A percentile compares a stretch with the other conserved stretches of the same genome.
phyloP scores from a whole-genome alignment of 1,284 basidiomycete genomes.

The Leccinum fuscescens region DNA sequence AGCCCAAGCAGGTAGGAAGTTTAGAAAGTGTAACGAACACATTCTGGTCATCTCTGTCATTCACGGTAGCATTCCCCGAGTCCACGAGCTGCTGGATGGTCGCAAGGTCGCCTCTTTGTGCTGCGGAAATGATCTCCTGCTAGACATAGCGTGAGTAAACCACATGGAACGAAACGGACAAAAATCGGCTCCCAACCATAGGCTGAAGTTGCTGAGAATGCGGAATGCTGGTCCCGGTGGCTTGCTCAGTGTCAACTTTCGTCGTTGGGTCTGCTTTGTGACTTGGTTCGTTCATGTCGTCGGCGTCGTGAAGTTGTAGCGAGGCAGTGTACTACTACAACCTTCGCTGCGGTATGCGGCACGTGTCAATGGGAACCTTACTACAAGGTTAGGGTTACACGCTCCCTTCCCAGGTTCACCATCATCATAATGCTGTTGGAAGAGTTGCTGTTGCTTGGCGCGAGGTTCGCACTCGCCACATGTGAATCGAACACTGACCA shows the following conservation, averaged over 20 bases:
- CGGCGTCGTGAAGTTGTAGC: slow-evolving; percentile 11
- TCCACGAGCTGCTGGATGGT: slow-evolving; percentile 70
- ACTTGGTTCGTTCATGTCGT: slow-evolving; percentile 33
- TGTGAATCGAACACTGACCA: slow-evolving; percentile 1
- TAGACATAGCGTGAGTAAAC: slow-evolving; percentile 16
- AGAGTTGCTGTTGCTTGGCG: slow-evolving; percentile 14
- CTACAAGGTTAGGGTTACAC: slow-evolving; percentile 30
- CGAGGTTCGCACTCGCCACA: slow-evolving; percentile 21
- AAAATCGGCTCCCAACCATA: slow-evolving; percentile 17
- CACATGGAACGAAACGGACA: not conserved
- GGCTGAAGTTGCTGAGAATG: slow-evolving; percentile 26
- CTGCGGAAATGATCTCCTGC: slow-evolving; percentile 76
- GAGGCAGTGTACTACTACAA: not conserved
- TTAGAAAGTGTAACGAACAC: slow-evolving; percentile 46
- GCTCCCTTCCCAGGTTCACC: not conserved
- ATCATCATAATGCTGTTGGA: slow-evolving; percentile 17
- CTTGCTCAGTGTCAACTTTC: slow-evolving; percentile 32
- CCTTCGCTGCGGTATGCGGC: not conserved
- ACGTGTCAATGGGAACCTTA: slow-evolving; percentile 27
- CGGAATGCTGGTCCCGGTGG: slow-evolving; percentile 28
- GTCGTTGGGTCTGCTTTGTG: slow-evolving; percentile 35
- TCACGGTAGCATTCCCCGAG: slow-evolving; percentile 70
- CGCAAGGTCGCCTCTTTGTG: slow-evolving; percentile 83
- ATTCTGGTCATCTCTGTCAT: slow-evolving; percentile 85
- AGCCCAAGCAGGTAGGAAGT: not conserved